Conservation (phyloP, 108 stramenopile genomes). For the Fistulifera solaris region DNA sequence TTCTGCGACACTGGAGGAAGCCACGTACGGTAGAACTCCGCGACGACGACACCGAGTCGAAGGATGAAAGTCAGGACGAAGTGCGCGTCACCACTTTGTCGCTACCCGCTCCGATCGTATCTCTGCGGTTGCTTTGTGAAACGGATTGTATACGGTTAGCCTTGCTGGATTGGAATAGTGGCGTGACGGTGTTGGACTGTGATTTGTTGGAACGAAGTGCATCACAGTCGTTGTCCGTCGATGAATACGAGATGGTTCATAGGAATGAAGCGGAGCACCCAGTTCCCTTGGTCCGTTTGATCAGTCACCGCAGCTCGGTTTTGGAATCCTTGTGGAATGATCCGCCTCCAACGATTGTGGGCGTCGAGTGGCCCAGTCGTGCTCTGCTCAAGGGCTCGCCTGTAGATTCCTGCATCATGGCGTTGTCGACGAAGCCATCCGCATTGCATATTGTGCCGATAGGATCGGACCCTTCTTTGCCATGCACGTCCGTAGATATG, state of each 20-base stretch:
- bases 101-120: conserved; percentile 28
- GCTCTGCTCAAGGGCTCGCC: neutral
- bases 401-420: no score
- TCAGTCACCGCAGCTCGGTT: neutral
- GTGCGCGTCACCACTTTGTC: conserved; percentile 23
- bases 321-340: neutral
- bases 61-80: neutral
- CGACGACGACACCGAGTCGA: conserved; percentile 1
- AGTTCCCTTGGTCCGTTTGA: neutral
- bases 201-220: conserved; percentile 27
- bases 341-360: neutral
- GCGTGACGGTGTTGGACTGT: conserved; percentile 54
- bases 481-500: neutral
- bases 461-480: neutral
- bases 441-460: neutral
- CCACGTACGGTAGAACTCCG: conserved; percentile 18
- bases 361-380: conserved; percentile 3
- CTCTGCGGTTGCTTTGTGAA: conserved; percentile 13
- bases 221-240: conserved; percentile 16
- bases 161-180: conserved; percentile 70
- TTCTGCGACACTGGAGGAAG: conserved; percentile 30
- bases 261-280: neutral
- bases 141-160: conserved; percentile 20
- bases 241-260: conserved; percentile 11
- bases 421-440: no score